Evolutionary conservation across 1,139 yeast genomes (phyloP).

Genomic region (Hemisphaericaspora xylofermentans): DNA sequence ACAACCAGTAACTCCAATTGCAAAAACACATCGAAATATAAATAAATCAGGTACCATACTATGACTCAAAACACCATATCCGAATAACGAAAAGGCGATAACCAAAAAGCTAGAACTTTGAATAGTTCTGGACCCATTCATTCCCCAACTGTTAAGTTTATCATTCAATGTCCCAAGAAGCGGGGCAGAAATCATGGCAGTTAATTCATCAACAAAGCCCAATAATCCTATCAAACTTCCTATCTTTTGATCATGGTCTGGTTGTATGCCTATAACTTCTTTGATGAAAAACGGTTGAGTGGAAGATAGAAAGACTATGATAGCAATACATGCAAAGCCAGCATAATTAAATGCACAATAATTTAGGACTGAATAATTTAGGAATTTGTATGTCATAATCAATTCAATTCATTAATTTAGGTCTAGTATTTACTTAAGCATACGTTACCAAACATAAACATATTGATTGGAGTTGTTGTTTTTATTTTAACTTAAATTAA

Average conservation of each 20-base stretch:
- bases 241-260: constrained; percentile 26
- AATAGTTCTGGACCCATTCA: constrained; percentile 54
- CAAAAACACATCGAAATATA: constrained; percentile 54
- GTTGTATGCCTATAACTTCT: constrained; percentile 48
- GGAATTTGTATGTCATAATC: constrained; percentile 8
- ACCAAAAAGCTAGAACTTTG: constrained; percentile 48
- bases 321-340: constrained; percentile 54
- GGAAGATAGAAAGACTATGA: constrained; percentile 65
- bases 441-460: too few species aligned
- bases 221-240: constrained; percentile 61
- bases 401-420: too few species aligned
- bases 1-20: constrained; percentile 56
- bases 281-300: constrained; percentile 68
- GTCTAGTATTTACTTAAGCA: too few species aligned
- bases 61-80: constrained; percentile 42
- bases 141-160: constrained; percentile 22
- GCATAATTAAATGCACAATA: constrained; percentile 26
- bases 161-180: constrained; percentile 65
- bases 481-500: too few species aligned
- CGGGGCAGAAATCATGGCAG: constrained; percentile 57
- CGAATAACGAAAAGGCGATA: constrained; percentile 46
- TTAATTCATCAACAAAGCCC: constrained; percentile 63
- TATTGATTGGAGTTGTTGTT: too few species aligned
- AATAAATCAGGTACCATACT: constrained; percentile 47
- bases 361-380: constrained; percentile 19